Conservation (phyloP, 305 asterid genomes). For the Lippia alba region DNA sequence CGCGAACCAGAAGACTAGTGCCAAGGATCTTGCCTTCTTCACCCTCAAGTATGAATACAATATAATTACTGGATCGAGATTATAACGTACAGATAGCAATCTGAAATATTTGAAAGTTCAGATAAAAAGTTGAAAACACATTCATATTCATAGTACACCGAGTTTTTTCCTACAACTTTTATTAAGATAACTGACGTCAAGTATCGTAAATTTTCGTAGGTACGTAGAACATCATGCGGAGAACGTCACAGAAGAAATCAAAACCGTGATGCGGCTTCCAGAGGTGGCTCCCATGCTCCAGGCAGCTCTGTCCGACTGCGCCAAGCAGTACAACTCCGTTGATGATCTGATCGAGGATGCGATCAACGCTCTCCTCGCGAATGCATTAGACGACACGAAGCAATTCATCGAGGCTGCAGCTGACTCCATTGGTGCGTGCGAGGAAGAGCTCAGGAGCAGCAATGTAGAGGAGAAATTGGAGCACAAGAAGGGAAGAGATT, state of each 20-base stretch:
- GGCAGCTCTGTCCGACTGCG: constrained; percentile 47
- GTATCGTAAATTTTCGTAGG: constrained; percentile 11
- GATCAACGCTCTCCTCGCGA: background rate
- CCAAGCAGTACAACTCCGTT: constrained; percentile 47
- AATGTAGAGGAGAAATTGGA: constrained; percentile 23
- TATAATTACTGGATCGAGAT: too few species aligned
- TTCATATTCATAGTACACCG: too few species aligned
- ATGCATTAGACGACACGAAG: constrained; percentile 23
- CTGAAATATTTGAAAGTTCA: too few species aligned
- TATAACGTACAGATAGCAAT: too few species aligned
- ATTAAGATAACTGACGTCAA: too few species aligned
- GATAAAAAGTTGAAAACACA: too few species aligned
- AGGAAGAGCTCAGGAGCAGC: constrained; percentile 25
- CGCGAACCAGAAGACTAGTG: constrained; percentile 39
- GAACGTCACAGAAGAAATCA: constrained; percentile 36
- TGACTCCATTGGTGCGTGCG: constrained; percentile 27
- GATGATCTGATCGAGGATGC: constrained; percentile 54
- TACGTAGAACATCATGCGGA: constrained; percentile 46
- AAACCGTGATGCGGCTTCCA: background rate
- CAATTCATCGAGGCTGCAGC: constrained; percentile 32
- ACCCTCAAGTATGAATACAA: constrained; percentile 39
- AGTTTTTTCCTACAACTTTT: too few species aligned
- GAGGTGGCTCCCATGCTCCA: constrained; percentile 46
- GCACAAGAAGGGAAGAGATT: background rate
- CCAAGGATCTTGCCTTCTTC: constrained; percentile 53